These are phyloP conservation scores for Quercus bicolor DNA, from an alignment of 306 rosid genomes.

Conservation along the genomic window DNA sequence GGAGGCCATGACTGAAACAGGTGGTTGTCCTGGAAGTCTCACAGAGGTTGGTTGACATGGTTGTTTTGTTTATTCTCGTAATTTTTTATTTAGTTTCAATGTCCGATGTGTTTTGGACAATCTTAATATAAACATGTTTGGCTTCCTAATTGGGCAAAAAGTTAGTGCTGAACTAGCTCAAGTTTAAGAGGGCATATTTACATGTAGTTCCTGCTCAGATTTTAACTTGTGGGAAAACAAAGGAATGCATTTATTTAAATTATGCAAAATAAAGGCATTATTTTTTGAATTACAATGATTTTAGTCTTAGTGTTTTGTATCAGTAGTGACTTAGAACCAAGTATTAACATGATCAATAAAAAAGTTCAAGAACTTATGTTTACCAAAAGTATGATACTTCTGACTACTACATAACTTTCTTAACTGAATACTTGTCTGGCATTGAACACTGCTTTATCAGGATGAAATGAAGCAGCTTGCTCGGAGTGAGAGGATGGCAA, in stretches of 20 bases:
- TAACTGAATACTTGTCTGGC: neutral
- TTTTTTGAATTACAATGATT: neutral
- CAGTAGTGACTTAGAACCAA: too few relatives aligned
- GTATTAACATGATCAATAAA: neutral
- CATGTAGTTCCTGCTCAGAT: neutral
- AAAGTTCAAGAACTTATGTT: neutral
- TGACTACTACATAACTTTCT: neutral
- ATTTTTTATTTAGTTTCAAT: neutral
- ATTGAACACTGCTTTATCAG: constrained; percentile 32
- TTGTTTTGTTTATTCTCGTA: neutral
- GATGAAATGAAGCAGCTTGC: constrained; percentile 67
- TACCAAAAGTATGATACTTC: neutral
- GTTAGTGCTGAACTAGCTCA: neutral
- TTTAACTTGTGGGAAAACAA: neutral
- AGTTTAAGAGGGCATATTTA: neutral
- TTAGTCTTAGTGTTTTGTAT: neutral
- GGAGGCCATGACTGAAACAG: constrained; percentile 62
- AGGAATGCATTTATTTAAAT: neutral
- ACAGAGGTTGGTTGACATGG: constrained; percentile 52
- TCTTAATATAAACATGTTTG: too few relatives aligned
- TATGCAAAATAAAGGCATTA: neutral
- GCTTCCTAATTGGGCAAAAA: neutral
- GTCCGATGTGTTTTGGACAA: neutral
- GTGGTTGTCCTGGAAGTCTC: constrained; percentile 56
- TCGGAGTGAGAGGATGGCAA: constrained; percentile 59